phyloP scores from a whole-genome alignment of 2,329 filamentous ascomycete genomes.

The Fusarium anguioides region DNA sequence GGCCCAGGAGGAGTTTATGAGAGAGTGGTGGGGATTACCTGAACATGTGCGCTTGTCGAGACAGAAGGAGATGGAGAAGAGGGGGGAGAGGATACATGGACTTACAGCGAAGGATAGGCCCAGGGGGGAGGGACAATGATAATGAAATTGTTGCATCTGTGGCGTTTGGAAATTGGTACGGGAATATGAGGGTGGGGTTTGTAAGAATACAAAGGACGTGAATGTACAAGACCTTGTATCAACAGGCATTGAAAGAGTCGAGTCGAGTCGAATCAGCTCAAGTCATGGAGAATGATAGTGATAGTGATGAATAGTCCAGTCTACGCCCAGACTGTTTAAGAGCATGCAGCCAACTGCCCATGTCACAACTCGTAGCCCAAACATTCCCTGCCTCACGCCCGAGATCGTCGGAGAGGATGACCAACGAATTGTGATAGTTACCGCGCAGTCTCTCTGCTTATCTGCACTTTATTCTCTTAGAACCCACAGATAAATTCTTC shows the following conservation, averaged over 20 bases:
- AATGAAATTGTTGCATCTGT: conserved; percentile 34
- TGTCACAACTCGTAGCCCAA: conserved; percentile 6
- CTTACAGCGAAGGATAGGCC: conserved; percentile 53
- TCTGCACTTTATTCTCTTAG: neutral
- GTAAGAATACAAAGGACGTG: conserved; percentile 33
- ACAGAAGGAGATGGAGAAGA: conserved; percentile 59
- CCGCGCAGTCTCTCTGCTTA: conserved; percentile 16
- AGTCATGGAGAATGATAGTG: neutral
- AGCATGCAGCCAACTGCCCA: conserved; percentile 14
- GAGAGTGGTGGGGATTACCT: conserved; percentile 75
- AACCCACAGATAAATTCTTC: neutral
- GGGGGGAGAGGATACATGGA: conserved; percentile 67
- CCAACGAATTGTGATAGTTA: conserved; percentile 13
- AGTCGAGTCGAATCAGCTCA: no score
- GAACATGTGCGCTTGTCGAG: conserved; percentile 64
- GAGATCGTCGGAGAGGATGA: conserved; percentile 10
- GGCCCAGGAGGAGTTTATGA: conserved; percentile 72
- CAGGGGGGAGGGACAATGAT: conserved; percentile 21
- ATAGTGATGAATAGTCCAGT: neutral
- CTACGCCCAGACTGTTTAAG: conserved; percentile 4
- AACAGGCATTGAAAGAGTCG: neutral
- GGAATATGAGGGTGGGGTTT: conserved; percentile 2
- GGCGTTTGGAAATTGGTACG: conserved; percentile 41
- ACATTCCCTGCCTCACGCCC: neutral
- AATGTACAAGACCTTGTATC: conserved; percentile 6